Evolutionary conservation across 371 early-diverging fungal genomes (phyloP).

Genomic region (Mucor irregularis): DNA sequence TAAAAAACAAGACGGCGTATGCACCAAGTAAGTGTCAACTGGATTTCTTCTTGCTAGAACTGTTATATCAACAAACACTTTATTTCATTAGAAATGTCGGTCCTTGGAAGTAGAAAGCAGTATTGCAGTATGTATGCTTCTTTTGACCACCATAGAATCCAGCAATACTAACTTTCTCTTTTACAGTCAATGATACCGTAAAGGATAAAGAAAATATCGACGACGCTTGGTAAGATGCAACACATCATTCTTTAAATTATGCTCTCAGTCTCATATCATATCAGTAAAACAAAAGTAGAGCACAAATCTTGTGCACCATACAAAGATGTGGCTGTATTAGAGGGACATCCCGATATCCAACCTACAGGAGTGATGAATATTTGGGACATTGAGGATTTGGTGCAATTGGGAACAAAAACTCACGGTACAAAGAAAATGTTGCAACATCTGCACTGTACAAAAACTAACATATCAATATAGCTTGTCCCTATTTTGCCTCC

Average conservation of each 20-base stretch:
- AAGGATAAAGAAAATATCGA: slow-evolving; percentile 33
- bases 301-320: too few species aligned
- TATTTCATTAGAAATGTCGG: slow-evolving; percentile 36
- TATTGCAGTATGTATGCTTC: slow-evolving; percentile 37
- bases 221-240: too few species aligned
- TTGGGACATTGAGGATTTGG: slow-evolving; percentile 81
- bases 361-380: slow-evolving; percentile 29
- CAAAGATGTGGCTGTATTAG: slow-evolving; percentile 32
- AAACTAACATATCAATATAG: neutral
- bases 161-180: too few species aligned
- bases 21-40: slow-evolving; percentile 40
- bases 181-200: slow-evolving; percentile 40
- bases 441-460: neutral
- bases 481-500: slow-evolving; percentile 87
- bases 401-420: slow-evolving; percentile 39
- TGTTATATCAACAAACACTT: neutral
- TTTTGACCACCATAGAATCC: too few species aligned
- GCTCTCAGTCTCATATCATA: too few species aligned
- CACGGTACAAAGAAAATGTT: slow-evolving; percentile 10
- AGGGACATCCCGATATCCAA: slow-evolving; percentile 10
- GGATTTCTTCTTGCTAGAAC: too few species aligned
- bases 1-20: slow-evolving; percentile 52
- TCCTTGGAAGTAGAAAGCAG: slow-evolving; percentile 57
- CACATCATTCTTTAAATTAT: too few species aligned
- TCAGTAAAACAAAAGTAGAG: too few species aligned